Evolutionary conservation across 257 asterid species (phyloP), one percentile per base, ranked within the genome.

Genomic region (Solanum chilense): DNA sequence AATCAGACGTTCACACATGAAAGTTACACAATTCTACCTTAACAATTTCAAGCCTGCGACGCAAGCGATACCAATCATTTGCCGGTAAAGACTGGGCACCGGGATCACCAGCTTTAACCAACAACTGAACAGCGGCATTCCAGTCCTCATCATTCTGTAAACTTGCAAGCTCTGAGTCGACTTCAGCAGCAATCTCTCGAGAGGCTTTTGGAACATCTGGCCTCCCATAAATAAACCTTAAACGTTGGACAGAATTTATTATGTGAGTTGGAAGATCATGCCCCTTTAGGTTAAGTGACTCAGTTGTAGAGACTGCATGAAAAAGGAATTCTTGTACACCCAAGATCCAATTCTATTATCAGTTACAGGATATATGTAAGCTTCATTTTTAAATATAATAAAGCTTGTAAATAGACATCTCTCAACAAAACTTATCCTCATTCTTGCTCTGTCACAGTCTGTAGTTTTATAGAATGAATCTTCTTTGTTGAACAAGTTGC

Each of bases 51-150:
- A 96, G 93, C 88, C 98, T 96, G 83, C 99, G 98, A 15, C 96
- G 98, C 87, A 97, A 90, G 8, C 99, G 91, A 87, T 97, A 97
- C 99, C 99, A 97, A 90, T 97, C 98, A 92, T 97, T 97, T 88
- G 94, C 90, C 68, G 96, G 93, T 86, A 97, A 86, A 89, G 92
- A 91, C 87, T 89, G 90, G 85, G 90, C 97, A 83, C 95, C 95
- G 71, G 97, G 91, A 90, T 97, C 99, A 44, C 99, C 99, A 69
- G 98, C 95, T 88, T 94, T 91, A 78, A 88, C 87, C 66, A 93
- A 94, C 86, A 94, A 89, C 82, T 92, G 88, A 73, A 97, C 91
- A 89, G 98, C 99, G 44, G 95, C 93, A 86, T 94, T 93, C 99
- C 99, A 97, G 42, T 95, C 93, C 77, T 94, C 97, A 88, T 85